Evolutionary conservation across 2,329 filamentous ascomycete species (phyloP), one percentile per base, ranked within the genome.

Genomic region (Verticillium albo-atrum): DNA sequence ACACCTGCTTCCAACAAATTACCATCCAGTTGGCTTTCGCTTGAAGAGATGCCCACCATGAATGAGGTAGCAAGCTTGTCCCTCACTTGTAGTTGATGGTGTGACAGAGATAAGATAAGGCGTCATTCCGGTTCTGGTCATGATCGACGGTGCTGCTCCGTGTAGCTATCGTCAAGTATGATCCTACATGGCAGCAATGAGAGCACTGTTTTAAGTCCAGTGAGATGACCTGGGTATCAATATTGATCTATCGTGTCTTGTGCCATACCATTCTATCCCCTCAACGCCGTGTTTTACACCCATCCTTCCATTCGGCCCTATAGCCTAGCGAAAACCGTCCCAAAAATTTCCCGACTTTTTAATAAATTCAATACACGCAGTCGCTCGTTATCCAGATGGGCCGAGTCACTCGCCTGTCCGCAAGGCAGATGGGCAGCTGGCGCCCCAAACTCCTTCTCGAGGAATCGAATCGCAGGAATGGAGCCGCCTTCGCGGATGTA

Each of bases 401-500:
- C 95, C 56, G 89, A 88, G 70, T 99, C 95, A 67, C 91, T 97
- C 14, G 94, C 92, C 74, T 97, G 93, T 0, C 96, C 96, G 69
- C 93, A 97, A 0, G 95, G 96, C 34, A 99, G 76, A 73, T 98
- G 93, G 1, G 94, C 94, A 0, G 95, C 94, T 0, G 93, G 92
- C 0, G 95, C 95, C 3, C 83, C 82, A 70, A 98, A 97, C 68
- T 96, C 92, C 76, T 97, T 97, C 73, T 98, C 94, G 37, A 98
- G 72, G 70, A 98, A 98, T 6, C 95, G 81, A 59, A 98, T 98
- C 0, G 91, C 91, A 0, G 95, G 95, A 66, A 99, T 99, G 0
- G 90, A 96, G 5, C 95, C 95, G 14, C 95, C 95, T 75, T 99
- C 95, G 10, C 95, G 86, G 66, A 99, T 99, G 71, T 96, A 98